Base-by-base conservation (phyloP, 208 protist species). In the Tritrichomonas foetus region DNA sequence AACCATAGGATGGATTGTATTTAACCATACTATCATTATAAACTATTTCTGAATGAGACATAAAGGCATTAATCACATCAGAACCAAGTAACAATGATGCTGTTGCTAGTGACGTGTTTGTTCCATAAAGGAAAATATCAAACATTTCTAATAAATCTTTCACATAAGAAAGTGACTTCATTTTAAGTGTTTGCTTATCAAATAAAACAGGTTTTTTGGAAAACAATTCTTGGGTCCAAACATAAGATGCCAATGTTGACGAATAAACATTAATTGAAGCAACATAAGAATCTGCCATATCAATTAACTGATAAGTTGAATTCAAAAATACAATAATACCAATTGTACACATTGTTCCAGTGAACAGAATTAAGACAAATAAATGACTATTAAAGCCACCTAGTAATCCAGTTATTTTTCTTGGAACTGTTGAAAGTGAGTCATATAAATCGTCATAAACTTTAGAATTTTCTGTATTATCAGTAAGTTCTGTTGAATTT, bases 191-290 rank as follows among this genome's bases (percentile, higher is more conserved):
- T 36, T 5, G 36, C 44, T 44, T 3, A 47, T 78, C 50, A 9
- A 14, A 25, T 36, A 53, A 50, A 44, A 82, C 13, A 14, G 74
- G 16, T 16, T 50, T 50, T 27, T 50, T 50, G 0, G 74, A 44
- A 27, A 82, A 82, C 8, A 50, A 50, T 82, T 82, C 74, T 50
- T 82, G 74, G 3, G 74, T 39, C 74, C 74, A 82, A 44, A 82
- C 74, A 50, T 50, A 82, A 50, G 33, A 82, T n/a, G 33, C 41
- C 0, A 39, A 36, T 20, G 74, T 39, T 25, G 33, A 3, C 14
- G 74, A 82, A 50, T 50, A 82, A 44, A 82, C 74, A 82, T 30
- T 53, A 41, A 82, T 82, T 82, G 74, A 82, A 30, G 33, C 47
- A 8, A 41, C 16, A 50, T 53, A 82, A 53, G 74, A 0, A 27